A percentile compares a stretch with the other conserved stretches of the same genome.
phyloP scores from a whole-genome alignment of 2,329 filamentous ascomycete species.

The Zymoseptoria crescenta region DNA sequence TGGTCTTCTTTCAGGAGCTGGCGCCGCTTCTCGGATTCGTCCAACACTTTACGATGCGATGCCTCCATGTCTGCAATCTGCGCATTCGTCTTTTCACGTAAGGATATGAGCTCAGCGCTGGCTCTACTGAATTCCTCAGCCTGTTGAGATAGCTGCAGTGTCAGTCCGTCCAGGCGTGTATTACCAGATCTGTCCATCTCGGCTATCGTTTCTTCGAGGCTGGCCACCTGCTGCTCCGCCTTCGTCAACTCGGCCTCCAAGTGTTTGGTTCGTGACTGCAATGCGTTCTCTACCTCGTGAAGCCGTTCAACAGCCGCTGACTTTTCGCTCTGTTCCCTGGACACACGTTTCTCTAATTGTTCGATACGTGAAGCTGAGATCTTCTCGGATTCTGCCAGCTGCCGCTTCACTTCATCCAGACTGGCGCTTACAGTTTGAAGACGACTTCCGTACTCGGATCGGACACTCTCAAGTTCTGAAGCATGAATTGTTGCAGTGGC shows the following conservation, averaged over 20 bases:
- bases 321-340: no score
- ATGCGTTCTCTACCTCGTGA: not conserved
- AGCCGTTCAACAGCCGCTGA: not conserved
- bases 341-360: no score
- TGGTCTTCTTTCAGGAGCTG: not conserved
- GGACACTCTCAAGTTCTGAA: not conserved
- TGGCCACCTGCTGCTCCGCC: not conserved
- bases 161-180: not conserved
- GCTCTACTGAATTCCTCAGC: not conserved
- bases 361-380: no score
- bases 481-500: not conserved
- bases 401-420: no score
- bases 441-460: not conserved
- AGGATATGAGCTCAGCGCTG: not conserved
- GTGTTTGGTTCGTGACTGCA: not conserved
- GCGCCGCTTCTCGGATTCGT: not conserved
- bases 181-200: not conserved
- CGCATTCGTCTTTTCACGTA: not conserved
- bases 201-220: not conserved
- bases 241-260: constrained; percentile 1
- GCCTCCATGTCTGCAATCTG: not conserved
- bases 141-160: not conserved
- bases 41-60: not conserved
- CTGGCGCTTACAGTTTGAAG: no score
- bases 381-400: no score